Evolutionary conservation across 495 filamentous ascomycete species (phyloP).

Genomic region (Wilcoxina mikolae): DNA sequence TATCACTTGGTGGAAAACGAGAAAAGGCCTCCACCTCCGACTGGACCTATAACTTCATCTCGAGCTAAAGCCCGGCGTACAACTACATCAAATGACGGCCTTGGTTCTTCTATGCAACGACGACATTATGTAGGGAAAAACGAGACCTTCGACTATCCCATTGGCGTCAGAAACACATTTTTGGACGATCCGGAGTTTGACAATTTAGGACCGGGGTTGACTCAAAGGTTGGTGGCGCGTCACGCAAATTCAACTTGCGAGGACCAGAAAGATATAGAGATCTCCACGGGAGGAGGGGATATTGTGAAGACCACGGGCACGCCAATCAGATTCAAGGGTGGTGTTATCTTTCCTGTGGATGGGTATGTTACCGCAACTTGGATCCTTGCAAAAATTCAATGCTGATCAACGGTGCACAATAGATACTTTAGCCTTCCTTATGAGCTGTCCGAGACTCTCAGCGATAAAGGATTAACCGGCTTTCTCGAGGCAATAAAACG

Average conservation of each 20-base stretch:
- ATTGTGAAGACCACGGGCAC: background rate
- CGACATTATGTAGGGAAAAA: too few relatives aligned
- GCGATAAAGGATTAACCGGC: background rate
- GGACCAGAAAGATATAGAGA: background rate
- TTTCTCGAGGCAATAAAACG: background rate
- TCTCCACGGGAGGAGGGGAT: background rate
- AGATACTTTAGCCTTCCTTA: background rate
- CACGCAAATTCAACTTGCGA: background rate
- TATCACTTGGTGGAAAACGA: too few relatives aligned
- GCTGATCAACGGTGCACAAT: background rate
- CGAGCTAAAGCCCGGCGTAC: too few relatives aligned
- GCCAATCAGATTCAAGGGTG: background rate
- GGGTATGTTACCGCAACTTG: background rate
- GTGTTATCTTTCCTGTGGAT: background rate
- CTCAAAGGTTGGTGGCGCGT: background rate
- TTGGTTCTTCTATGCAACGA: too few relatives aligned
- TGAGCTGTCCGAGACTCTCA: background rate
- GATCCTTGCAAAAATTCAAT: background rate
- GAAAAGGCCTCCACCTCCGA: too few relatives aligned
- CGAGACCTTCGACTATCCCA: too few relatives aligned
- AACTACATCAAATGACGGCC: too few relatives aligned
- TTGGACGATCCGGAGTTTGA: background rate
- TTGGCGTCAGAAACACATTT: background rate
- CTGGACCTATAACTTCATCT: too few relatives aligned
- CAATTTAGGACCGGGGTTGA: background rate